Base-by-base conservation (phyloP, 2,329 filamentous ascomycete species). In the Colletotrichum lupini region DNA sequence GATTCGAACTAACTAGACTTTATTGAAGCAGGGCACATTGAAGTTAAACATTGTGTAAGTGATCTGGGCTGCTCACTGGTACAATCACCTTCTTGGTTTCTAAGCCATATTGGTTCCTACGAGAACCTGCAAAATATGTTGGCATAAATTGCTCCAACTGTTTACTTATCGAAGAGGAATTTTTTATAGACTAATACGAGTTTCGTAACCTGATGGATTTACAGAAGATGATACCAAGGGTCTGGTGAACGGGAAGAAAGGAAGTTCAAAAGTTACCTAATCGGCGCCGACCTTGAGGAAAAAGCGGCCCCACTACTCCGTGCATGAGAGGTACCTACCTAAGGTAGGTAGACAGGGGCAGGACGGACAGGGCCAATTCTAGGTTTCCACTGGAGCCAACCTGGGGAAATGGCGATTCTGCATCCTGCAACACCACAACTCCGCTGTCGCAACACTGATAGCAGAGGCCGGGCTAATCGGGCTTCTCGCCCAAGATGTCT, bases 401-500 rank as follows among this genome's bases (percentile, higher is more conserved):
- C 52, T 42, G 52, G 53, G 58, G 70, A 56, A 64, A n/a, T 24
- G 49, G 59, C 46, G 64, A 22, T 64, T 55, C 55, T 28, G 19
- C 59, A 42, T 28, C 16, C 12, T 46, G 19, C 60, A 64, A 49
- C 70, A 57, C 19, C 66, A 61, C 26, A 37, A 52, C 32, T 26
- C 52, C 11, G 37, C 42, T 57, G 37, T 30, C 26, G 28, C 14
- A 56, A 49, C 24, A 59, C 26, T 30, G 30, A 53, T 42, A 57
- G 22, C 42, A 69, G 58, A 69, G 58, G 56, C 16, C 53, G 12
- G 42, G 55, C 49, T 24, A 42, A 66, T 71, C 56, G 71, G 67
- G 71, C 56, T 28, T 26, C 24, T 14, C 22, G 59, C 71, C 35
- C 65, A 74, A 30, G 46, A 75, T 75, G 72, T 75, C 72, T 14